Conservation (phyloP, 2,329 filamentous ascomycete species). For the Alternaria angustiovoidea region DNA sequence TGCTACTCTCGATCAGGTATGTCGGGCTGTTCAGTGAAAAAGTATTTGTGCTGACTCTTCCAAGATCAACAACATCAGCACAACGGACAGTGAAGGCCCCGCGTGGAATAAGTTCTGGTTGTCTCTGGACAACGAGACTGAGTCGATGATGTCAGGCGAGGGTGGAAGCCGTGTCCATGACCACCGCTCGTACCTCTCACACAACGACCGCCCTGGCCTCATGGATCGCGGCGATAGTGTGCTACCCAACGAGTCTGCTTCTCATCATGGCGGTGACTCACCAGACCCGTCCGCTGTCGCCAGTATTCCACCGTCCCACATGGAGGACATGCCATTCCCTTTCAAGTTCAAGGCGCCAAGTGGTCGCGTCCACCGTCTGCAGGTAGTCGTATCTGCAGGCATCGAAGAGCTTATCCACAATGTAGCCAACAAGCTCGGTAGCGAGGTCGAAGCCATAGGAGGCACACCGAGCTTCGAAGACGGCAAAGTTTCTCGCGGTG, state of each 20-base stretch:
- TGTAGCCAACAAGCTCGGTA: conserved; percentile 84
- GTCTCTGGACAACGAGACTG: conserved; percentile 91
- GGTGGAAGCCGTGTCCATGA: conserved; percentile 75
- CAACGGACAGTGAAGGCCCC: conserved; percentile 87
- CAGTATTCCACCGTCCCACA: conserved; percentile 62
- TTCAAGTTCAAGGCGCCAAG: conserved; percentile 99
- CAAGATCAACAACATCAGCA: conserved; percentile 87
- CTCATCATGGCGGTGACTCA: conserved; percentile 82
- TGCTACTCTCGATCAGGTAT: conserved; percentile 92
- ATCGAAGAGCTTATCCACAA: conserved; percentile 79
- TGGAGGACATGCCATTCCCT: conserved; percentile 80
- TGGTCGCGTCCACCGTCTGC: conserved; percentile 90
- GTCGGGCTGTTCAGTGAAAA: conserved; percentile 17
- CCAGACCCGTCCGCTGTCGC: conserved; percentile 72
- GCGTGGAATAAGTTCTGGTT: conserved; percentile 99
- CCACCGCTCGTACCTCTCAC: conserved; percentile 81
- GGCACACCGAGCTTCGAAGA: conserved; percentile 81
- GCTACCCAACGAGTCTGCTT: conserved; percentile 91
- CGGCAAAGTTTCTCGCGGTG: conserved; percentile 76
- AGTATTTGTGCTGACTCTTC: conserved; percentile 14
- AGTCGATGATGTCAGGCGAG: conserved; percentile 94
- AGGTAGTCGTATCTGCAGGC: conserved; percentile 81
- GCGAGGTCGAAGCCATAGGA: conserved; percentile 83
- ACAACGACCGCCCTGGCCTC: conserved; percentile 68
- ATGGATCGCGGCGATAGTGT: conserved; percentile 82